Evolutionary conservation across 495 filamentous ascomycete genomes (phyloP), one percentile per base, ranked within the genome.

Genomic region (Amniculicola lignicola): DNA sequence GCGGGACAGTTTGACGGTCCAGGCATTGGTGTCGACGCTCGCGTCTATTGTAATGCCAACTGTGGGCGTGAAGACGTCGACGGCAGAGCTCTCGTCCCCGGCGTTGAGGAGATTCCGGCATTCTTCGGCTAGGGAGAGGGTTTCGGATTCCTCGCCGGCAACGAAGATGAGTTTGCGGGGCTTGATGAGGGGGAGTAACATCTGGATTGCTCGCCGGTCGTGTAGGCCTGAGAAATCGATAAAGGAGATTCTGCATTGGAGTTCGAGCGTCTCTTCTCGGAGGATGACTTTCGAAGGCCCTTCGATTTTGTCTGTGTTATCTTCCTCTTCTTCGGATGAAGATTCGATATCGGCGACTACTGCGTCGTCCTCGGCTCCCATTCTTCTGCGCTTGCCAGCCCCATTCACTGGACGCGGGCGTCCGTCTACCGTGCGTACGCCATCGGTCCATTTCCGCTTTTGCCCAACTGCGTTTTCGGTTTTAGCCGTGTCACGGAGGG

Each of bases 11-110:
- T 89, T 95, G 43, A 97, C 86, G 23, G 86, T 84, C 93, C 93
- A 99, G 19, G 93, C 92, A 67, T 96, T 97, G 5, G 91, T 97
- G 63, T 99, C 93, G 31, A 97, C 91, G 61, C 90, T 95, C 12
- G 92, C 93, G 68, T 97, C 83, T 42, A 97, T 77, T 2, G 75
- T 72, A 43, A 78, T 72, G 14, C 90, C 89, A 29, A 86, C 75
- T 11, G 65, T 68, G 1, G 94, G 93, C 0, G 89, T 90, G 70
- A 90, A 92, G 16, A 97, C 85, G 9, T 60, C 66, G 4, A 69
- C 71, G 23, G 75, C 73, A 4, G 74, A 63, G 37, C 69, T 65
- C 14, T 75, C 77, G 11, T 54, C 51, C 44, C 79, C 75, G 7
- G 70, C 72, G n/a, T 72, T 76, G 23, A 94, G 75, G 0, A 94